Evolutionary conservation across 2,329 filamentous ascomycete species (phyloP).

Genomic region (Diaporthe batatas): DNA sequence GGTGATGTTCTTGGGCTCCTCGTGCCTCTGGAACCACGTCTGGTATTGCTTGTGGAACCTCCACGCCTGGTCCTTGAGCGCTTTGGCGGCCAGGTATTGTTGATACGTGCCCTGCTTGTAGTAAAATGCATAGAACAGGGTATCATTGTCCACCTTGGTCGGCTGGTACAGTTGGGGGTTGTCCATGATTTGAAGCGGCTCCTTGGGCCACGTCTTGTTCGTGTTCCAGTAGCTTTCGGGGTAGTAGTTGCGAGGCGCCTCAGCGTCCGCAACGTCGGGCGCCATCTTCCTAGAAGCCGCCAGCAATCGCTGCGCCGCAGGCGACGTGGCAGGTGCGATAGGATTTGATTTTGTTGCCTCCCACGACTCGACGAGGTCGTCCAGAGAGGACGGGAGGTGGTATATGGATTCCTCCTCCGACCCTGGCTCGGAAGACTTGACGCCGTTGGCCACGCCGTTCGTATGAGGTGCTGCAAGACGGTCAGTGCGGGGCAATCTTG

Average conservation of each 20-base stretch:
- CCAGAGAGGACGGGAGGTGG: conserved; percentile 88
- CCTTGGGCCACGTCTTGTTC: conserved; percentile 85
- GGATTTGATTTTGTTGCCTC: conserved; percentile 83
- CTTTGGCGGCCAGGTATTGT: conserved; percentile 94
- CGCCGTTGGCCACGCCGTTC: conserved; percentile 67
- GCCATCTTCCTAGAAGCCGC: conserved; percentile 79
- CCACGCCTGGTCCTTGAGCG: conserved; percentile 99
- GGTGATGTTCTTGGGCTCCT: conserved; percentile 98
- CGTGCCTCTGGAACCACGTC: conserved; percentile 98
- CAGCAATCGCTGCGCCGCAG: conserved; percentile 80
- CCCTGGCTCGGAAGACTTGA: conserved; percentile 60
- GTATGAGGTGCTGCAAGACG: conserved; percentile 55
- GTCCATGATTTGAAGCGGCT: conserved; percentile 91
- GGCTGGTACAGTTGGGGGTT: conserved; percentile 82
- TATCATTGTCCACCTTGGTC: conserved; percentile 90
- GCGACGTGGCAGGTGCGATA: conserved; percentile 68
- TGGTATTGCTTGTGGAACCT: conserved; percentile 99
- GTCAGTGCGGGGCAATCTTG: conserved; percentile 42
- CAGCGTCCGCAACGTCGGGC: conserved; percentile 82
- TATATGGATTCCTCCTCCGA: conserved; percentile 85
- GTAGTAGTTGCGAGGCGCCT: conserved; percentile 85
- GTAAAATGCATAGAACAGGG: conserved; percentile 98
- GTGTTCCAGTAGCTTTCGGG: conserved; percentile 83
- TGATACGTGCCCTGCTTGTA: conserved; percentile 97
- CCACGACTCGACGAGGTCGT: conserved; percentile 92